Conservation (phyloP, 1,284 basidiomycete species). For the Hymenochaete sp. region DNA sequence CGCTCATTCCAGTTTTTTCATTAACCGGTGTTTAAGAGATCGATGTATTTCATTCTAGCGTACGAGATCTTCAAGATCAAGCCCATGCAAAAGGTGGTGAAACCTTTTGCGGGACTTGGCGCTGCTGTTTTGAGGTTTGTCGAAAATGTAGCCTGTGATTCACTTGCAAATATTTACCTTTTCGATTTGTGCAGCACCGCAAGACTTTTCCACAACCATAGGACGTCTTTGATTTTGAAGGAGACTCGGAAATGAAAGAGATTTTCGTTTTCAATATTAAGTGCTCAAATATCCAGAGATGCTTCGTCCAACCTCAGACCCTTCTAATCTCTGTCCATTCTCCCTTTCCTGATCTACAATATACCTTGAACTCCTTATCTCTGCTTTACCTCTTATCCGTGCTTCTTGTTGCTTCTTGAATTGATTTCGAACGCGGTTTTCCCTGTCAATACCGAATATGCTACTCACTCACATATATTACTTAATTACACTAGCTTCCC, state of each 20-base stretch:
- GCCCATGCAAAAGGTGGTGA: slow-evolving; percentile 48
- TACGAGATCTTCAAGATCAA: slow-evolving; percentile 52
- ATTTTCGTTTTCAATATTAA: too few relatives aligned
- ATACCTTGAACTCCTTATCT: neutral
- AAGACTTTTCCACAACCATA: slow-evolving; percentile 65
- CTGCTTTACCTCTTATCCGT: neutral
- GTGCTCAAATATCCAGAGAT: too few relatives aligned
- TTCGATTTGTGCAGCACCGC: slow-evolving; percentile 37
- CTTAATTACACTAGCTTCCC: too few relatives aligned
- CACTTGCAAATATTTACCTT: slow-evolving; percentile 2
- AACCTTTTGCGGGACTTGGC: slow-evolving; percentile 56
- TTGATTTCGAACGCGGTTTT: too few relatives aligned
- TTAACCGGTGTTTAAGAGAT: neutral
- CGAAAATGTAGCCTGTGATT: slow-evolving; percentile 17
- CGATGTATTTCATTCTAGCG: slow-evolving; percentile 28
- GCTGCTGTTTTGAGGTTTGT: slow-evolving; percentile 63
- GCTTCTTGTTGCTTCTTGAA: too few relatives aligned
- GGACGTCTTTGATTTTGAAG: slow-evolving; percentile 34
- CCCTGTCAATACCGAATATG: too few relatives aligned
- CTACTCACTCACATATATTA: too few relatives aligned
- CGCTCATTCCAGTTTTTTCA: slow-evolving; percentile 27
- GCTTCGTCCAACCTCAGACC: neutral
- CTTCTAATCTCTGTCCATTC: neutral
- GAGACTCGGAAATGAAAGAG: slow-evolving; percentile 8
- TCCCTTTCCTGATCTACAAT: neutral